These are phyloP conservation scores for Phlebopus sp. DNA, from an alignment of 1,284 basidiomycete species.

Conservation along the genomic window DNA sequence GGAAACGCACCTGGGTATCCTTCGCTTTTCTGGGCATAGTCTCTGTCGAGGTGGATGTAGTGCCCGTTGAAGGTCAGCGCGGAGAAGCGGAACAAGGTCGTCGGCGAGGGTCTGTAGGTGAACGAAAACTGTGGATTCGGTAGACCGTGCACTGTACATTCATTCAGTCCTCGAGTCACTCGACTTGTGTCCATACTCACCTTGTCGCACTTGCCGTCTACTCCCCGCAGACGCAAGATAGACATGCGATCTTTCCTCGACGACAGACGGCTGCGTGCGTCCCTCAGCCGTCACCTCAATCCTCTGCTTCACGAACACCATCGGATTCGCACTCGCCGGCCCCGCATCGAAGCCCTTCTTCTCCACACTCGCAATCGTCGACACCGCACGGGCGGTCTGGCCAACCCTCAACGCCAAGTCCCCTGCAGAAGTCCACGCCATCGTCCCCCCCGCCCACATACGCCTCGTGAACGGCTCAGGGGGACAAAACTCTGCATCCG, in stretches of 20 bases:
- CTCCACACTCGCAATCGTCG: constrained; percentile 54
- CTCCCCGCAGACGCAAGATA: constrained; percentile 50
- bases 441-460: constrained; percentile 83
- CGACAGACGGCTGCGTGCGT: constrained; percentile 44
- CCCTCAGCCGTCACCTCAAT: constrained; percentile 48
- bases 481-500: constrained; percentile 68
- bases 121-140: constrained; percentile 59
- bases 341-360: constrained; percentile 59
- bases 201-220: constrained; percentile 38
- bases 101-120: constrained; percentile 62
- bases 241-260: constrained; percentile 74
- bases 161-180: too few species aligned
- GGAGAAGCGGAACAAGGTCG: constrained; percentile 81
- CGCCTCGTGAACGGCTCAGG: constrained; percentile 72
- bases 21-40: constrained; percentile 65
- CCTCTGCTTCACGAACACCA: constrained; percentile 77
- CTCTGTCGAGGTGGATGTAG: constrained; percentile 70
- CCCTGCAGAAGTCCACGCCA: constrained; percentile 55
- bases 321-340: constrained; percentile 40
- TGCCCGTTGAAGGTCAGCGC: constrained; percentile 81
- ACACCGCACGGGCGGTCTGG: constrained; percentile 46
- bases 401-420: constrained; percentile 50
- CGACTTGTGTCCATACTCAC: constrained; percentile 37
- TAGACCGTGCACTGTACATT: constrained; percentile 44
- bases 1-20: constrained; percentile 64